Percentiles rank a stretch among this genome's conserved stretches.
phyloP scores from a whole-genome alignment of 192 early-diverging fungal species.

The Phlyctochytrium planicorne region DNA sequence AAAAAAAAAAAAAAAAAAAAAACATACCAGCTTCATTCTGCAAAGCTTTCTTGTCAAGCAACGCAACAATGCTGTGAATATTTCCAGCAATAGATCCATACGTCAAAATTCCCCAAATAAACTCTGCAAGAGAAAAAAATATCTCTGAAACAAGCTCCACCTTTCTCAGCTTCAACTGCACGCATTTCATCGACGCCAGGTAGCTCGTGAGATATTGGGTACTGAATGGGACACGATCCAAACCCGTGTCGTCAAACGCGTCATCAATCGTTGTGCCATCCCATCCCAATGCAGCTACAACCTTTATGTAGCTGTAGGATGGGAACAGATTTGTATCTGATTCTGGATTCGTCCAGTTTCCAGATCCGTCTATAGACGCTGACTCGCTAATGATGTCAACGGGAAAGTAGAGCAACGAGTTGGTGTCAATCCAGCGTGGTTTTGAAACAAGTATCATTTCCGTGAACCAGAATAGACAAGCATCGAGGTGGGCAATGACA shows the following conservation, averaged over 20 bases:
- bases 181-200: slow-evolving; percentile 20
- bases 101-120: slow-evolving; percentile 29
- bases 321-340: background rate
- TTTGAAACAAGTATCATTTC: slow-evolving; percentile 16
- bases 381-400: background rate
- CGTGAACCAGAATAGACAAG: slow-evolving; percentile 34
- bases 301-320: background rate
- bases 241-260: background rate
- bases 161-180: slow-evolving; percentile 27
- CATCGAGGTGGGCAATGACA: slow-evolving; percentile 28
- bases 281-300: background rate
- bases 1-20: too few species aligned
- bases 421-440: slow-evolving; percentile 32
- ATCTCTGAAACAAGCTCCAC: slow-evolving; percentile 16
- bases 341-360: background rate
- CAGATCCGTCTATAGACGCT: too few species aligned
- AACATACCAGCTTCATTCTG: slow-evolving; percentile 32
- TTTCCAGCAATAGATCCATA: slow-evolving; percentile 34
- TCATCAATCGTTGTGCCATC: background rate
- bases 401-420: background rate
- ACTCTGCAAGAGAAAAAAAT: slow-evolving; percentile 28
- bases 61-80: slow-evolving; percentile 29
- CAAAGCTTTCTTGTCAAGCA: slow-evolving; percentile 30
- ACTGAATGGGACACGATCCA: background rate
- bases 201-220: slow-evolving; percentile 34